Evolutionary conservation across 1,284 basidiomycete species (phyloP), one percentile per base, ranked within the genome.

Genomic region (Trichosporon ovoides): DNA sequence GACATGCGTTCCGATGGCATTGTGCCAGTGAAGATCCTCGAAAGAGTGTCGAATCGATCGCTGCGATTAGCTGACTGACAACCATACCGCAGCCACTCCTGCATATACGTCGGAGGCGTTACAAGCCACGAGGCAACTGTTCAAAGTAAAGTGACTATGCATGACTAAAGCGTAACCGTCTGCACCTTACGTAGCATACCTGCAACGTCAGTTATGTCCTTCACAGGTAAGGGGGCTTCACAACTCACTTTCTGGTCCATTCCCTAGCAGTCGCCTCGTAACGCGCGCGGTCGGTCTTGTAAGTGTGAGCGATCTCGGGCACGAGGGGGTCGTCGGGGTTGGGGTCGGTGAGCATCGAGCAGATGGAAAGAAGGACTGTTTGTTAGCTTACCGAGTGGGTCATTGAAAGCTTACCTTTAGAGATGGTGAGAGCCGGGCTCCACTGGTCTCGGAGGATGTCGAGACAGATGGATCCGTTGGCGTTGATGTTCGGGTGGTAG

Each of bases 351-450:
- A 97, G 80, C 89, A 96, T 93, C 66, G 94, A 96, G 71, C 91
- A 95, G 74, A 97, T 94, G 72, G 91, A 95, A 70, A 96, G 83
- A 33, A 97, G 77, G 35, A 96, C 92, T 94, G 65, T 14, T 43
- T 10, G 34, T 48, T 24, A 55, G 12, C 33, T n/a, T 36, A 18
- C 28, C 53, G 12, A 37, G 31, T 9, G 36, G 20, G 7, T 31
- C 9, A 9, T 9, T 9, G 9, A 4, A 4, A 19, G 43, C 83
- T 60, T 59, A 92, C 92, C 93, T 84, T 98, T 98, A 72, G 93
- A 96, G 72, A 98, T 97, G 60, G 96, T 98, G 80, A 98, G 82
- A 50, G 96, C 96, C 52, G 96, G 96, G 65, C 89, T 93, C 93
- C 93, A 97, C 77, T 96, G 93, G 79, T 97, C 93, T 80, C 91